These are phyloP conservation scores for Suillus clintonianus DNA, from an alignment of 768 basidiomycete genomes.

Conservation along the genomic window DNA sequence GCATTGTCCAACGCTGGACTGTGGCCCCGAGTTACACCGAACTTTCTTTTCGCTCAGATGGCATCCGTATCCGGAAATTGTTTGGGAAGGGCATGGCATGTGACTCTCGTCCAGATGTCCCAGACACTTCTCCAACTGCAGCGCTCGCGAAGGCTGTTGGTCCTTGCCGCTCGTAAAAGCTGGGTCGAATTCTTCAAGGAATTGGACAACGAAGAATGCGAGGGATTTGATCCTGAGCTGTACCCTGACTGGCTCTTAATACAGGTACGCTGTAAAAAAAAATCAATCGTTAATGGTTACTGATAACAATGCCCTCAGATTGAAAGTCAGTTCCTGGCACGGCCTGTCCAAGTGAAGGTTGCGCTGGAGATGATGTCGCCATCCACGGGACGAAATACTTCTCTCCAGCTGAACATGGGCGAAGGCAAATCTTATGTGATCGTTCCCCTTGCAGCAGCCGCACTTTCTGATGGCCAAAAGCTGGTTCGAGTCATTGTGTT, in stretches of 20 bases:
- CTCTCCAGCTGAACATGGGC: constrained; percentile 59
- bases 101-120: constrained; percentile 29
- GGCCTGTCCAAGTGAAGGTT: constrained; percentile 29
- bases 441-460: constrained; percentile 42
- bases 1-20: constrained; percentile 23
- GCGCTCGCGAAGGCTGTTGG: constrained; percentile 37
- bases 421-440: constrained; percentile 56
- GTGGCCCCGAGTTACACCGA: constrained; percentile 41
- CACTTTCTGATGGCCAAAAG: constrained; percentile 43
- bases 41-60: constrained; percentile 32
- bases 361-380: constrained; percentile 52
- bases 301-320: constrained; percentile 32
- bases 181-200: constrained; percentile 34
- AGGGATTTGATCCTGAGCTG: constrained; percentile 13
- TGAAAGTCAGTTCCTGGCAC: constrained; percentile 42
- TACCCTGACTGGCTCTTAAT: constrained; percentile 47
- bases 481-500: constrained; percentile 52
- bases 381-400: constrained; percentile 32
- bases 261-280: constrained; percentile 32
- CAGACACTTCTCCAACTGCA: constrained; percentile 35
- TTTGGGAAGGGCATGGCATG: constrained; percentile 30
- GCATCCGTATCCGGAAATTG: constrained; percentile 20
- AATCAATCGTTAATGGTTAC: neutral
- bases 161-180: constrained; percentile 18
- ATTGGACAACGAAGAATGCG: constrained; percentile 23